Evolutionary conservation across 2,329 filamentous ascomycete species (phyloP), one percentile per base, ranked within the genome.

Genomic region (Scedosporium aurantiacum): DNA sequence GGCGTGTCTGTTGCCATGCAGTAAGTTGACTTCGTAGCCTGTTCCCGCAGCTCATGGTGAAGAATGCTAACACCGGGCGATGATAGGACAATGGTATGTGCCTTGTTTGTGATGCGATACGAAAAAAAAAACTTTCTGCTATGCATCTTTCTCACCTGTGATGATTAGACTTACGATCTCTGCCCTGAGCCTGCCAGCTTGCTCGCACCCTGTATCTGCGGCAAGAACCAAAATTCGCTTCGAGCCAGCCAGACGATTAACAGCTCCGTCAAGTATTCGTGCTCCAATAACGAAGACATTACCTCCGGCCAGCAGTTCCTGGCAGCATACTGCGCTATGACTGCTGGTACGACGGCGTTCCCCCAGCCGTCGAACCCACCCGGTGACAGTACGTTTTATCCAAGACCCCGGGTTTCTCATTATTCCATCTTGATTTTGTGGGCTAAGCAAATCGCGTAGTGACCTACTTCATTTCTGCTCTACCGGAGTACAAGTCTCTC

Each of bases 381-480:
- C 0, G 81, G 81, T 52, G 75, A 82, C 63, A 80, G 78, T 81
- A 65, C 63, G 78, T 74, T 12, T 37, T 37, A 12, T 37, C 10
- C 4, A 12, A 12, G 10, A n/a, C 32, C 25, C 4, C 41, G 40
- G 25, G 1, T 6, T 23, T 16, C 21, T n/a, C 25, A 14, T 8
- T 21, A 7, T 65, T 47, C 66, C 62, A 25, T 32, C 6, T 40
- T 50, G 7, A 6, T 57, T 47, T 28, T 21, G 23, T 60, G 59
- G 40, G 25, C 40, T 58, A 37, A 4, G 5, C 45, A 10, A 16
- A 27, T 32, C 18, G 12, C 5, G 3, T 23, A 79, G 76, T 84
- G 76, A 75, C 78, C 0, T 84, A 82, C 66, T 79, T 81, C 62
- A 78, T 83, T 62, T 81, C 79, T 1, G 81, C 76, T 12, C 68